Base-by-base conservation (phyloP, 257 asterid genomes). In the Solanum pinnatisectum region DNA sequence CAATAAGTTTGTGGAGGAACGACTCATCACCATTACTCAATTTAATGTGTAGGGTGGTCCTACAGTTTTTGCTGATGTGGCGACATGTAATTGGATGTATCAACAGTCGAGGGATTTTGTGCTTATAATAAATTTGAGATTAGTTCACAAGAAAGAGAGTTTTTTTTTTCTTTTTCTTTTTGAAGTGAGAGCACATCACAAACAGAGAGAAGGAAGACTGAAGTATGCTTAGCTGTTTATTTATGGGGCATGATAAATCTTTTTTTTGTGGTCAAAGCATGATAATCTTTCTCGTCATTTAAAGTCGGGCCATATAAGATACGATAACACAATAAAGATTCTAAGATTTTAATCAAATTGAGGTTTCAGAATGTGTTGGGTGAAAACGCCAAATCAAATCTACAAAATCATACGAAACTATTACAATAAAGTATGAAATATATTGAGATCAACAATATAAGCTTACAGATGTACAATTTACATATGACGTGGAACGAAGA, bases 11-110 rank as follows among this genome's bases (percentile, higher is more conserved):
- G 86, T 77, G 82, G 36, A 63, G 65, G 84, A 42, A 25, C 6
- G 93, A 92, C 95, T 90, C 92, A 92, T 93, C 92, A 90, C 72
- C 83, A 63, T 89, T 90, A 20, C 92, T 91, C 91, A 93, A 92
- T 90, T 93, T 91, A 89, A 92, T 86, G 94, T 86, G 85, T 87
- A 87, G 91, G 86, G 81, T 44, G 84, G 72, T 82, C 84, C 77
- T 42, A 71, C 87, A 76, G 81, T 52, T 60, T 85, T 39, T 86
- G n/a, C 10, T 84, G 86, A 86, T 67, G 68, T 85, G 87, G 63
- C 6, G 42, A 1, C 0, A 27, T 22, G 3, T n/a, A 5, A 85
- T 37, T 85, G 82, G 81, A 35, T 39, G 3, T 36, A 2, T n/a
- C 25, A 16, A 14, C 16, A 25, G 60, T 84, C 60, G 59, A 83